phyloP scores from a whole-genome alignment of 257 asterid species.

The Capsicum baccatum region DNA sequence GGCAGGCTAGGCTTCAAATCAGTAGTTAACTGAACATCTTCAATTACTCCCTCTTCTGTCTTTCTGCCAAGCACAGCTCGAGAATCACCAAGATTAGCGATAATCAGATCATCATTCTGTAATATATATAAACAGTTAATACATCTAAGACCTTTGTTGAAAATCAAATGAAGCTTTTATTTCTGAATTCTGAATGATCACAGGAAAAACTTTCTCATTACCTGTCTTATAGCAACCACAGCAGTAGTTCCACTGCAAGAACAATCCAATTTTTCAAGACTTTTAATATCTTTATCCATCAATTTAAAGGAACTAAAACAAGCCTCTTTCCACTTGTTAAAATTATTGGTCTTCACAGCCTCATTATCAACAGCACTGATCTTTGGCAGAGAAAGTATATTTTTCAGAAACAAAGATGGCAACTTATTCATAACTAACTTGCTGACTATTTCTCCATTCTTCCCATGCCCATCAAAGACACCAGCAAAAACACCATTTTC shows the following conservation, averaged over 20 bases:
- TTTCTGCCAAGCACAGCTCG: conserved; percentile 74
- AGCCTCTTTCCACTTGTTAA: conserved; percentile 71
- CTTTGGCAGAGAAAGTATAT: conserved; percentile 48
- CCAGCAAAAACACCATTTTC: conserved; percentile 68
- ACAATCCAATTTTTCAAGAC: conserved; percentile 56
- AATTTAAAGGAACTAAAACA: conserved; percentile 60
- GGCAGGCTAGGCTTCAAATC: conserved; percentile 81
- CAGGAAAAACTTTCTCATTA: not conserved
- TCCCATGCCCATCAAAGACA: conserved; percentile 91
- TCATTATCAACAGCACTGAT: conserved; percentile 38
- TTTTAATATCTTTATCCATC: conserved; percentile 69
- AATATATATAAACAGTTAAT: not conserved
- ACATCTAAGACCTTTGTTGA: not conserved
- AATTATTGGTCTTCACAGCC: conserved; percentile 40
- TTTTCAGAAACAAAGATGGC: conserved; percentile 64
- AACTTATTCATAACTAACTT: conserved; percentile 67
- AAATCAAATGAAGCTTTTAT: not conserved
- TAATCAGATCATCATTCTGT: conserved; percentile 48
- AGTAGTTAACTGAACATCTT: conserved; percentile 69
- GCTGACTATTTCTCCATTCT: conserved; percentile 72
- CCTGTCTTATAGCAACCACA: conserved; percentile 69
- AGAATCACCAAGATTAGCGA: conserved; percentile 92
- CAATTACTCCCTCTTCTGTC: conserved; percentile 46
- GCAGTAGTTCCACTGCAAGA: conserved; percentile 85
- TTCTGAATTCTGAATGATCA: not conserved